Evolutionary conservation across 352 stramenopile genomes (phyloP).

Genomic region (Globisporangium nodosum): DNA sequence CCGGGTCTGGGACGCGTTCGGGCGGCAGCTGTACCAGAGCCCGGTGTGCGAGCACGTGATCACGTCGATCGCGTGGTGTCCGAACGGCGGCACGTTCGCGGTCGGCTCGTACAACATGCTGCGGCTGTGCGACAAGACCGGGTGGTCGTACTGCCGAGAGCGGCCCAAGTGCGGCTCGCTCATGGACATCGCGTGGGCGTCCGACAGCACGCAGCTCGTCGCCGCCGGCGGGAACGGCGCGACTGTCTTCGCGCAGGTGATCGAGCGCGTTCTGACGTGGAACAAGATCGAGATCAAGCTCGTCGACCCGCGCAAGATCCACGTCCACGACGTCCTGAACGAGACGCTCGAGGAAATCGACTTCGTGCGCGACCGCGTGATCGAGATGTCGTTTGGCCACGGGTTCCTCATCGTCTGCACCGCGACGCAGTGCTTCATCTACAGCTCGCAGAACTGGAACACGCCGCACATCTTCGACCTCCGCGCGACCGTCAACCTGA

Average conservation of each 20-base stretch:
- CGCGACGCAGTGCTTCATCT: conserved; percentile 91
- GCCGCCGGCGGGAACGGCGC: conserved; percentile 82
- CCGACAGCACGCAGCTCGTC: conserved; percentile 89
- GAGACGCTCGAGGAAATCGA: conserved; percentile 91
- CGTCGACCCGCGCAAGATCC: conserved; percentile 83
- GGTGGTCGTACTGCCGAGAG: conserved; percentile 89
- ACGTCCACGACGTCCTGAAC: conserved; percentile 85
- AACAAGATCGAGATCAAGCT: conserved; percentile 87
- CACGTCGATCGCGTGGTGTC: conserved; percentile 89
- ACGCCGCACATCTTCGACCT: conserved; percentile 93
- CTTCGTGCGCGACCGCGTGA: conserved; percentile 87
- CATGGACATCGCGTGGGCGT: conserved; percentile 85
- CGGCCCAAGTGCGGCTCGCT: conserved; percentile 77
- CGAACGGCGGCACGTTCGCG: conserved; percentile 88
- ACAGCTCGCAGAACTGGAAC: conserved; percentile 89
- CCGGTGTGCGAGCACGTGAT: conserved; percentile 82
- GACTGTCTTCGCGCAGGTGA: conserved; percentile 87
- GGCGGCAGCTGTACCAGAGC: conserved; percentile 88
- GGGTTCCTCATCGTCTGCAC: conserved; percentile 91
- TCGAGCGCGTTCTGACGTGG: conserved; percentile 82
- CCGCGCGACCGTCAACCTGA: conserved; percentile 75
- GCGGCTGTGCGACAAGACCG: conserved; percentile 90
- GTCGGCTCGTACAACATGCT: conserved; percentile 92
- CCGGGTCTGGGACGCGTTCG: conserved; percentile 91
- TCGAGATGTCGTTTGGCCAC: conserved; percentile 90